Evolutionary conservation across 1,139 yeast genomes (phyloP), one percentile per base, ranked within the genome.

Genomic region (Hansenula lynferdii): DNA sequence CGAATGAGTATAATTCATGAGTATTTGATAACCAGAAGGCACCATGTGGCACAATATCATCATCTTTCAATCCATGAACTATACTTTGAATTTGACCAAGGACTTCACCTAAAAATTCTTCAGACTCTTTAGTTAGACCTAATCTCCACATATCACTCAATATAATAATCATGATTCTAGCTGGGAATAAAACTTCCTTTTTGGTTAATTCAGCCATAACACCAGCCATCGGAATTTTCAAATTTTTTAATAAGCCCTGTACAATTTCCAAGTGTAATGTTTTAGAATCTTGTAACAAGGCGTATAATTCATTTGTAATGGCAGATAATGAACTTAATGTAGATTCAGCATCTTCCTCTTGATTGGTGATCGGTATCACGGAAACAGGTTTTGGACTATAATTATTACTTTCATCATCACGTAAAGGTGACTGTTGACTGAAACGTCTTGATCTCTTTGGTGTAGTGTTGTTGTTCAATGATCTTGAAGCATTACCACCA

Each of bases 21-120:
- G 95, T 92, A 63, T 92, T 92, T 4, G 97, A 86, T 50, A 94
- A 71, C 99, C 99, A 92, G 69, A 92, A 92, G 0, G 97, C 96
- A 53, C 97, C 97, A 53, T 89, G 89, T 37, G 90, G 79, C 54
- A 90, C 82, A 31, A 87, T 81, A 47, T 87, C 95, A 44, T 86
- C 95, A 38, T 92, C 96, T 55, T 81, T 81, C 58, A 84, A 69
- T 6, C 67, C 60, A 8, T 82, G 72, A 16, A 84, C 90, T 49
- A 81, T 80, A 39, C 77, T 80, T 67, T 92, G 98, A 49, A 92
- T 89, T 3, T 87, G 84, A 32, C 89, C 80, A 61, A 92, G 73
- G 5, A 87, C 95, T 60, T 85, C 94, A 38, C 97, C 97, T 48
- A 92, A 68, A 61, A 92, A 86, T 42, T 80, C 82, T 67, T 92